These are phyloP conservation scores for Umbelopsis isabellina DNA, from an alignment of 192 early-diverging fungal species.

Conservation along the genomic window DNA sequence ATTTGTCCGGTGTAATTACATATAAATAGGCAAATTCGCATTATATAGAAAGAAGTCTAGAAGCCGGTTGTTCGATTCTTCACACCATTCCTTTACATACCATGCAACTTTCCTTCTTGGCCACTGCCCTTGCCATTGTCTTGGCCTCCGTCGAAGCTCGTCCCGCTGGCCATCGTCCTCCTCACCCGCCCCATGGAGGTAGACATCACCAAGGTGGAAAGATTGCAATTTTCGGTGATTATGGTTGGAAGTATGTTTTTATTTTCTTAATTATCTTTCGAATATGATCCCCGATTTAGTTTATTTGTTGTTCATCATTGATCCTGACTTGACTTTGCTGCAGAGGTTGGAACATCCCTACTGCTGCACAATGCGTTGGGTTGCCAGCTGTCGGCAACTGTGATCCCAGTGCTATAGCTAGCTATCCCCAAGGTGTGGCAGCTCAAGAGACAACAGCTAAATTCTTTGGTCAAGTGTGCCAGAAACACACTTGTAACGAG, in stretches of 20 bases:
- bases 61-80: too few relatives aligned
- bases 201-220: background rate
- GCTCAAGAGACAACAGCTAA: conserved; percentile 8
- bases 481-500: background rate
- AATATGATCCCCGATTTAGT: background rate
- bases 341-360: conserved; percentile 4
- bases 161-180: background rate
- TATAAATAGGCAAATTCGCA: too few relatives aligned
- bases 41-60: too few relatives aligned
- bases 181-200: background rate
- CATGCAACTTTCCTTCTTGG: background rate
- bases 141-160: conserved; percentile 1
- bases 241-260: conserved; percentile 13
- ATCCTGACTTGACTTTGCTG: background rate
- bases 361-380: conserved; percentile 9
- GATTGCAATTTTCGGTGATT: conserved; percentile 4
- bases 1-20: too few relatives aligned
- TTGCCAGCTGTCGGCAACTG: background rate
- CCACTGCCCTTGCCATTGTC: conserved; percentile 13
- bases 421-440: background rate
- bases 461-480: conserved; percentile 12
- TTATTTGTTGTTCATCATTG: background rate
- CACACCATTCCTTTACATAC: background rate
- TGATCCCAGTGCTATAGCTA: conserved; percentile 1
- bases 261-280: background rate